Evolutionary conservation across 805 yeast genomes (phyloP), one percentile per base, ranked within the genome.

Genomic region (Myxozyma mucilagina): DNA sequence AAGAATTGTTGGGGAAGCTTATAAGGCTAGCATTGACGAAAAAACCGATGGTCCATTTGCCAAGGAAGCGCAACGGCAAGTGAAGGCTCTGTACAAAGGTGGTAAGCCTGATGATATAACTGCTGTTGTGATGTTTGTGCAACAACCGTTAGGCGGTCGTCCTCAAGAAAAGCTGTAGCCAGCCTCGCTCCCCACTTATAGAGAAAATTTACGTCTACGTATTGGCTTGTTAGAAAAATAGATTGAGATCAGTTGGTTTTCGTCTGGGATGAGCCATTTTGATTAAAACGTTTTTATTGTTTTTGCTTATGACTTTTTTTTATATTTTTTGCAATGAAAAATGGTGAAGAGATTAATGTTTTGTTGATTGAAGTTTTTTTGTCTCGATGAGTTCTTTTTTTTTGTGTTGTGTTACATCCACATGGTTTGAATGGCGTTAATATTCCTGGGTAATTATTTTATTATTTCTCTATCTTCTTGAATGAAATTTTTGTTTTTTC

Each of bases 41-140:
- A 77, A 82, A 59, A 88, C 81, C 71, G 90, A 92, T 18, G 86
- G 96, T 63, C 96, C 93, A 0, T 93, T 93, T 75, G 87, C 97
- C 7, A 91, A 87, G 73, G 89, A 87, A 70, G 78, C 88, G 58
- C 79, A 86, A 10, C 78, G 83, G 66, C 72, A 87, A 53, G 83
- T 90, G 1, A 87, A 87, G 2, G 87, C 85, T 69, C 77, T 79
- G 47, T 88, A 89, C 70, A 78, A 84, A 60, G 98, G 99, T 38
- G 99, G 99, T 13, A 93, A 93, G 76, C 96, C 91, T 49, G 99
- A 93, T 75, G 99, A 93, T 74, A 87, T 94, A 42, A 90, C 98
- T 0, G 83, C 87, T 16, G 87, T 92, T 1, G 80, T 89, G 69
- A 85, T 90, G 47, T 81, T 83, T 69, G 90, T 89, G 36, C 67